Conservation (phyloP, 305 asterid genomes). For the Fraxinus paxiana region DNA sequence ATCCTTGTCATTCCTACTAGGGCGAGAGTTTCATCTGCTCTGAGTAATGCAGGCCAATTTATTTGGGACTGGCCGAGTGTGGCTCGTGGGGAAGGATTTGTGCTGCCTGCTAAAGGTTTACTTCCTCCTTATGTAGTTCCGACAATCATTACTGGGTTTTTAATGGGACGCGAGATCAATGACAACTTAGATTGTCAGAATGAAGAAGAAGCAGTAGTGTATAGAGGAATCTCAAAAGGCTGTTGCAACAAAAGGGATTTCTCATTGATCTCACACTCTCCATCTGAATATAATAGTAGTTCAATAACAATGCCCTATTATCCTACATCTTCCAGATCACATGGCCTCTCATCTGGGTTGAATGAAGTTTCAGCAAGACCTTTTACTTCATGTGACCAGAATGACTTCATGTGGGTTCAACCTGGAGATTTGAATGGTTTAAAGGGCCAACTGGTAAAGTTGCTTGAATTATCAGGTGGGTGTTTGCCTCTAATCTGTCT, state of each 20-base stretch:
- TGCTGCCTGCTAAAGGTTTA: constrained; percentile 48
- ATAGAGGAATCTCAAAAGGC: constrained; percentile 48
- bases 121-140: constrained; percentile 34
- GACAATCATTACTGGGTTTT: constrained; percentile 35
- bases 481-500: constrained; percentile 53
- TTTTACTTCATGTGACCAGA: constrained; percentile 28
- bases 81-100: constrained; percentile 83
- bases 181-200: constrained; percentile 45
- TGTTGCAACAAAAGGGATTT: constrained; percentile 37
- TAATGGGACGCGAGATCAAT: constrained; percentile 40
- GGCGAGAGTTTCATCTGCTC: constrained; percentile 72
- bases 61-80: constrained; percentile 91
- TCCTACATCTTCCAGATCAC: constrained; percentile 35
- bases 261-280: constrained; percentile 52
- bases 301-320: constrained; percentile 35
- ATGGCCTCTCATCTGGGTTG: constrained; percentile 36
- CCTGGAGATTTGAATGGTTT: constrained; percentile 84
- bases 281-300: constrained; percentile 38
- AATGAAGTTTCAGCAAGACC: constrained; percentile 41
- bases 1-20: constrained; percentile 79
- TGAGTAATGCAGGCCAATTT: constrained; percentile 76
- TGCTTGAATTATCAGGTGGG: constrained; percentile 74
- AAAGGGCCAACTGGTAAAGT: constrained; percentile 66
- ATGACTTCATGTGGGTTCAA: constrained; percentile 65
- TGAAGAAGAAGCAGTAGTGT: constrained; percentile 84